phyloP scores from a whole-genome alignment of 345 rosid species.

The Salix exigua region DNA sequence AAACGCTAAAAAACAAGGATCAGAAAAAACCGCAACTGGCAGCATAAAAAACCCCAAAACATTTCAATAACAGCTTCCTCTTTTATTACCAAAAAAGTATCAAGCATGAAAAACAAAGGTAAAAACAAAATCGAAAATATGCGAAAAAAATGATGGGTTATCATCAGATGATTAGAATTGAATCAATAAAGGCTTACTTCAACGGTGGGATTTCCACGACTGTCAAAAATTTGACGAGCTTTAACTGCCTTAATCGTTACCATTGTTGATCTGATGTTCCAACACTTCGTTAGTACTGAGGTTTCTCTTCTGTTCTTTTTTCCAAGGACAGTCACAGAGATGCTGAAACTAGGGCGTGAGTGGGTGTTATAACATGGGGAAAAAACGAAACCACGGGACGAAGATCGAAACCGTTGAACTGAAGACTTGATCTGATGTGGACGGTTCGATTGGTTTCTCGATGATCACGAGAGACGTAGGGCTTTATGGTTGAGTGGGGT shows the following conservation, averaged over 20 bases:
- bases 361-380: background rate
- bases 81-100: background rate
- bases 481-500: background rate
- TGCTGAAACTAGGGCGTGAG: background rate
- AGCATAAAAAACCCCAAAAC: no score
- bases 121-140: background rate
- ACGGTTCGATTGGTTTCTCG: slow-evolving; percentile 15
- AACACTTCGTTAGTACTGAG: background rate
- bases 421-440: background rate
- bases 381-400: background rate
- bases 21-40: background rate
- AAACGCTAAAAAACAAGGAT: no score
- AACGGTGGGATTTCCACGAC: slow-evolving; percentile 98
- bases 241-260: slow-evolving; percentile 56
- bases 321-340: background rate
- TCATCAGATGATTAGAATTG: background rate
- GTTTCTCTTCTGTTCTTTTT: background rate
- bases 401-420: slow-evolving; percentile 19
- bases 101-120: no score
- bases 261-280: slow-evolving; percentile 2
- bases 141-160: background rate
- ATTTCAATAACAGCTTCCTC: background rate
- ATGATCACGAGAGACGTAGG: background rate
- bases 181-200: slow-evolving; percentile 49
- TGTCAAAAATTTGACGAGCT: slow-evolving; percentile 95